Base-by-base conservation (phyloP, 73 alveolate genomes). In the Paramecium caudatum region DNA sequence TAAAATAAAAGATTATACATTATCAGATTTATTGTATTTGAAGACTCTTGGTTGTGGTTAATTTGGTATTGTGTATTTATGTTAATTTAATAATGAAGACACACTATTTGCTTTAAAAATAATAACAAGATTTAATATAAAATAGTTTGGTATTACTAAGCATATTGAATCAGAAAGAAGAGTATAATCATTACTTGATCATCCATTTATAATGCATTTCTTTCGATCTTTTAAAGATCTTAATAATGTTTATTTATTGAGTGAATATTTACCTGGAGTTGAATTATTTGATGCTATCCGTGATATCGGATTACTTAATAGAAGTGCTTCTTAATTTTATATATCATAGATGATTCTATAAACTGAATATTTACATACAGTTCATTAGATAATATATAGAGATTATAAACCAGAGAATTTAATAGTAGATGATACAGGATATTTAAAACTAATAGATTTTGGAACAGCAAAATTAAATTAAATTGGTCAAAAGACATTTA, bases 351-450 rank as follows among this genome's bases (percentile, higher is more conserved):
- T 82, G 46, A 69, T 93, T 1, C 82, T 90, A 1, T 69, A 80
- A 39, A 91, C 94, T n/a, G 96, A 95, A 70, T 95, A 94, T 88
- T 63, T 95, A 82, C 97, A 95, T 69, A 93, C 90, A 68, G 91
- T 63, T 45, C 96, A 80, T 80, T 49, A 63, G 82, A 12, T 94
- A 37, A 82, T 91, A 34, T 93, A 94, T 45, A 61, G 98, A 46
- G 97, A 95, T 90, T 37, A 93, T 39, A 94, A 94, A 43, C 98
- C 98, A 10, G 96, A 95, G 36, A 95, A 95, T 91, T 62, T 95
- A 0, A 94, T 95, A 94, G 92, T 95, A 34, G 96, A 94, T 87
- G 93, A 90, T 34, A 30, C 50, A 82, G 94, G 94, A 7, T 91
- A 91, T 82, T 23, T 87, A 1, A 91, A 91, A 63, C 68, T 91